Conservation (phyloP, 495 filamentous ascomycete species). For the Aspergillus asperescens region DNA sequence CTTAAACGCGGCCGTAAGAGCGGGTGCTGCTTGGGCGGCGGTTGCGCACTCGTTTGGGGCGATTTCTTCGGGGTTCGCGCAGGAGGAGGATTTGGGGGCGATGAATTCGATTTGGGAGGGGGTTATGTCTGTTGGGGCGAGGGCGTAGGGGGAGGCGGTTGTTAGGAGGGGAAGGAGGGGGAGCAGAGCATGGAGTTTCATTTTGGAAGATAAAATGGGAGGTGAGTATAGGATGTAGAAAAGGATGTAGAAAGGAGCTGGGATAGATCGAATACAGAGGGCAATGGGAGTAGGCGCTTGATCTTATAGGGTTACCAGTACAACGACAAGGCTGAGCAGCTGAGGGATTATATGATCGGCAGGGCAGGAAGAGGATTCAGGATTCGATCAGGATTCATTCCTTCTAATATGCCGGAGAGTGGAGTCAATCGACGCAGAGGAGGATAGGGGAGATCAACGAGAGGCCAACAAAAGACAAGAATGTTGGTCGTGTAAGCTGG, state of each 20-base stretch:
- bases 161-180: background rate
- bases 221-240: background rate
- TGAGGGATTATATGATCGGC: background rate
- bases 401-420: background rate
- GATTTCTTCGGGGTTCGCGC: conserved; percentile 1
- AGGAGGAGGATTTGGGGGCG: conserved; percentile 33
- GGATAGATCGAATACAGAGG: background rate
- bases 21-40: conserved; percentile 54
- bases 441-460: too few relatives aligned
- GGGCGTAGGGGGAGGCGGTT: background rate
- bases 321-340: background rate
- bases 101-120: conserved; percentile 46
- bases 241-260: background rate
- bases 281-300: background rate
- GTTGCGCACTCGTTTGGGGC: conserved; percentile 60
- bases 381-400: too few relatives aligned
- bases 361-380: background rate
- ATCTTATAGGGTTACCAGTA: background rate
- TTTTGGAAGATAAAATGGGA: background rate
- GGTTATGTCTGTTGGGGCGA: conserved; percentile 23
- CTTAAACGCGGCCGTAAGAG: conserved; percentile 49
- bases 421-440: too few relatives aligned
- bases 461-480: background rate
- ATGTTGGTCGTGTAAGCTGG: conserved; percentile 1
- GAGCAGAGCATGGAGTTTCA: background rate